Percentiles rank a stretch among this genome's conserved stretches.
Evolutionary conservation across 345 rosid genomes (phyloP).

Genomic region (Eucalyptus marginata): DNA sequence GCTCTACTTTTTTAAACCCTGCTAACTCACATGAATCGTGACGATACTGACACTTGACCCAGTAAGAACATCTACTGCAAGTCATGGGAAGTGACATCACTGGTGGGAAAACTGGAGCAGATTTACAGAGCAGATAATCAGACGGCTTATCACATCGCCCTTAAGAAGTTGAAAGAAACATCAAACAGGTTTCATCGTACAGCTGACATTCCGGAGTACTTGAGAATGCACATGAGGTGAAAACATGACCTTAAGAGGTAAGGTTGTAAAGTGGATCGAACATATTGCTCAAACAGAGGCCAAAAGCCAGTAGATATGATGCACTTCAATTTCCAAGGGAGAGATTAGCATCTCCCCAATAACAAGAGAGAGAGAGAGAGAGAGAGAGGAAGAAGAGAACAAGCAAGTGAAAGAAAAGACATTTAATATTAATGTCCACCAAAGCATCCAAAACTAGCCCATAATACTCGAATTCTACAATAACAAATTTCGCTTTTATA

Average conservation of each 20-base stretch:
- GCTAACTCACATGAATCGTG: neutral
- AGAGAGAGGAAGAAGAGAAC: neutral
- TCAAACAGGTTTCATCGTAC: neutral
- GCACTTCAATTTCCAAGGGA: neutral
- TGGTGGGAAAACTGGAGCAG: neutral
- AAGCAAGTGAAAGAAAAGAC: neutral
- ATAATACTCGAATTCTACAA: neutral
- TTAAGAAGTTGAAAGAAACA: neutral
- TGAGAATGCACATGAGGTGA: neutral
- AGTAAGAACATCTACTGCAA: neutral
- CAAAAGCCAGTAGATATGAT: neutral
- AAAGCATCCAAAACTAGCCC: neutral
- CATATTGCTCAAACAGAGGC: neutral
- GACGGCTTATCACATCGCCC: neutral
- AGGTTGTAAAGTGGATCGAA: neutral
- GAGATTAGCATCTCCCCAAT: neutral
- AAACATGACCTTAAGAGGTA: neutral
- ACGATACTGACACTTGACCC: neutral
- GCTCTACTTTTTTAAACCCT: neutral
- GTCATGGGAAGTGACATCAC: neutral
- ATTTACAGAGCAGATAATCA: neutral
- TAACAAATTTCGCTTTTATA: neutral
- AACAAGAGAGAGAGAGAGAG: neutral
- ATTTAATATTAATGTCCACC: neutral
- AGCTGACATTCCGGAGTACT: neutral